phyloP scores from a whole-genome alignment of 192 early-diverging fungal genomes.

The Podila clonocystis region DNA sequence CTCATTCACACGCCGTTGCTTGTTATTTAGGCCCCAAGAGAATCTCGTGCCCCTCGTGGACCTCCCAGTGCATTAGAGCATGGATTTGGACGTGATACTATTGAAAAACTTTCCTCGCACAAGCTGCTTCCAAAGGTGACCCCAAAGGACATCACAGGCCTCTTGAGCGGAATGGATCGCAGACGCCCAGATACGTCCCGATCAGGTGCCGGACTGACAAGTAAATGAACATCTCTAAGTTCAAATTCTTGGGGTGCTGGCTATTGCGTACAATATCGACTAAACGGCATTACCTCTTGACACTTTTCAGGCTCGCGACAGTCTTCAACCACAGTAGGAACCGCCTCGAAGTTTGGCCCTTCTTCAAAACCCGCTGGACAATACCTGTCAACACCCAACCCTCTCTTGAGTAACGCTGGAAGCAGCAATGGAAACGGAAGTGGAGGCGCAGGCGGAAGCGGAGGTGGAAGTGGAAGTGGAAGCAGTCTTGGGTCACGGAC shows the following conservation, averaged over 20 bases:
- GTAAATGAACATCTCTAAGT: slow-evolving; percentile 1
- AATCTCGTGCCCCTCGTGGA: slow-evolving; percentile 34
- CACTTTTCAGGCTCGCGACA: slow-evolving; percentile 16
- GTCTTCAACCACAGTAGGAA: slow-evolving; percentile 3
- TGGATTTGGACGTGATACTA: slow-evolving; percentile 48
- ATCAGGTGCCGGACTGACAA: slow-evolving; percentile 1
- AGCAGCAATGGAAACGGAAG: background rate
- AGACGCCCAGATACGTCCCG: slow-evolving; percentile 26
- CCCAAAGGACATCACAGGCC: slow-evolving; percentile 45
- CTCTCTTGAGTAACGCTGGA: slow-evolving; percentile 10
- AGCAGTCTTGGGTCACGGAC: slow-evolving; percentile 4
- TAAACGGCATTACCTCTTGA: background rate
- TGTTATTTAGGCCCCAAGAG: slow-evolving; percentile 25
- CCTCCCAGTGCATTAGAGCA: slow-evolving; percentile 46
- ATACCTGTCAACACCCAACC: slow-evolving; percentile 1
- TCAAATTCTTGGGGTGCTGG: too few relatives aligned
- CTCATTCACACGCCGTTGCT: background rate
- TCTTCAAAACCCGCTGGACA: slow-evolving; percentile 17
- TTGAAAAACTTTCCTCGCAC: slow-evolving; percentile 39
- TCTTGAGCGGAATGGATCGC: slow-evolving; percentile 45
- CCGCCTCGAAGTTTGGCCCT: slow-evolving; percentile 16
- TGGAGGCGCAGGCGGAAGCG: background rate
- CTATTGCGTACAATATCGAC: background rate
- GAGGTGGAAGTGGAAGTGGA: slow-evolving; percentile 6
- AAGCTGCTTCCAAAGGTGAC: slow-evolving; percentile 43